Percentiles rank a stretch among this genome's conserved stretches.
Evolutionary conservation across 192 early-diverging fungal genomes (phyloP).

Genomic region (Diversispora eburnea): DNA sequence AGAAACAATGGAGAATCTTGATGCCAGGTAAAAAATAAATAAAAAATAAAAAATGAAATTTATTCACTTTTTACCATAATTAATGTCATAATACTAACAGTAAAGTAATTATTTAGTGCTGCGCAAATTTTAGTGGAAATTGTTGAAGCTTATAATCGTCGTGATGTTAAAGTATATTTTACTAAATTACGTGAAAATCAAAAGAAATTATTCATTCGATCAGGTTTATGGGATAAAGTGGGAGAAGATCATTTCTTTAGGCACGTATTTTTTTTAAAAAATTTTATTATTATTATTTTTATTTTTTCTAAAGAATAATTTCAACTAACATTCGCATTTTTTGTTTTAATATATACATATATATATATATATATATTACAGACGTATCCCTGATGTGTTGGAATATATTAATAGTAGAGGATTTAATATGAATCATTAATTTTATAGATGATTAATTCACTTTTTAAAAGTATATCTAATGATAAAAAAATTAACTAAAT

Average conservation of each 20-base stretch:
- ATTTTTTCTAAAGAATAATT: background rate
- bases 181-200: constrained; percentile 78
- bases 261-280: constrained; percentile 40
- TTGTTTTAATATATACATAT: too few species aligned
- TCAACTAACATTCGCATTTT: too few species aligned
- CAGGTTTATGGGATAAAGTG: constrained; percentile 60
- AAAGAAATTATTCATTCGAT: constrained; percentile 64
- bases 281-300: background rate
- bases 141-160: constrained; percentile 77
- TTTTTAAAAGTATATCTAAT: too few species aligned
- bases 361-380: too few species aligned
- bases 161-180: constrained; percentile 87
- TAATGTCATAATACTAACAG: background rate
- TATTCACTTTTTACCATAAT: background rate
- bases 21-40: too few species aligned
- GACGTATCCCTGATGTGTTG: constrained; percentile 7
- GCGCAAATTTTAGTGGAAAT: constrained; percentile 83
- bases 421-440: background rate
- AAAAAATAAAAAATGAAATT: background rate
- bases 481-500: too few species aligned
- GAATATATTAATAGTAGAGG: constrained; percentile 3
- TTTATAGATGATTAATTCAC: too few species aligned
- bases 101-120: constrained; percentile 31
- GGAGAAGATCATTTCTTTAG: constrained; percentile 68
- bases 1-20: constrained; percentile 79